These are phyloP conservation scores for Pelargonium fulgidum DNA, from an alignment of 441 rosid genomes.

Conservation along the genomic window DNA sequence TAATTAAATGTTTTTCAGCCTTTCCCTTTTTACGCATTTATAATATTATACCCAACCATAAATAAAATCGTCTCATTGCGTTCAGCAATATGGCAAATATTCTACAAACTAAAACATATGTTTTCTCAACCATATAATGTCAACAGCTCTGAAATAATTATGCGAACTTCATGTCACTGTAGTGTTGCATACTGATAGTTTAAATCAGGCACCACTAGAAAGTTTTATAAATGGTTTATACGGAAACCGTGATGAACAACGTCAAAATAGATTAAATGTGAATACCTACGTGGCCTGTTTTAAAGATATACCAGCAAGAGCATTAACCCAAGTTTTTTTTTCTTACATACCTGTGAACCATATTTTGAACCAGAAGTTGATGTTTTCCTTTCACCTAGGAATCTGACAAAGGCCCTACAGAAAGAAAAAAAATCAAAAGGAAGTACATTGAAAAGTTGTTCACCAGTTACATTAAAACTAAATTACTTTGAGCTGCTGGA, in stretches of 20 bases:
- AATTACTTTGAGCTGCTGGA: background rate
- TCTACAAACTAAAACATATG: background rate
- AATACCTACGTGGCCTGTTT: too few species aligned
- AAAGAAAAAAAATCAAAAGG: constrained; percentile 1
- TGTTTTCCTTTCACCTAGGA: constrained; percentile 74
- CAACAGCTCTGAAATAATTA: background rate
- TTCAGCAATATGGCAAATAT: background rate
- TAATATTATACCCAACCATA: too few species aligned
- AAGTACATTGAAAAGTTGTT: constrained; percentile 15
- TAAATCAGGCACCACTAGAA: background rate
- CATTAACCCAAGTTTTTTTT: background rate
- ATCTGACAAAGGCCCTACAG: constrained; percentile 71
- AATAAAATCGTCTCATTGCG: too few species aligned
- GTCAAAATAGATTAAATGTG: too few species aligned
- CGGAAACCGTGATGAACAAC: too few species aligned
- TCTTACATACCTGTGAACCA: constrained; percentile 67
- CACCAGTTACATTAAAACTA: background rate
- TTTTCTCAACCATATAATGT: background rate
- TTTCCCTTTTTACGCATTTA: too few species aligned
- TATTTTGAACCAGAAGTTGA: constrained; percentile 59
- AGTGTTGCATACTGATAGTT: background rate
- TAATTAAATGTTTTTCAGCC: too few species aligned
- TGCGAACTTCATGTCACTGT: background rate
- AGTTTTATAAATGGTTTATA: too few species aligned
- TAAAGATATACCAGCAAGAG: background rate